Percentiles rank a stretch among this genome's conserved stretches.
These are phyloP conservation scores for Cadophora gregata DNA, from an alignment of 2,329 filamentous ascomycete species.

Conservation along the genomic window DNA sequence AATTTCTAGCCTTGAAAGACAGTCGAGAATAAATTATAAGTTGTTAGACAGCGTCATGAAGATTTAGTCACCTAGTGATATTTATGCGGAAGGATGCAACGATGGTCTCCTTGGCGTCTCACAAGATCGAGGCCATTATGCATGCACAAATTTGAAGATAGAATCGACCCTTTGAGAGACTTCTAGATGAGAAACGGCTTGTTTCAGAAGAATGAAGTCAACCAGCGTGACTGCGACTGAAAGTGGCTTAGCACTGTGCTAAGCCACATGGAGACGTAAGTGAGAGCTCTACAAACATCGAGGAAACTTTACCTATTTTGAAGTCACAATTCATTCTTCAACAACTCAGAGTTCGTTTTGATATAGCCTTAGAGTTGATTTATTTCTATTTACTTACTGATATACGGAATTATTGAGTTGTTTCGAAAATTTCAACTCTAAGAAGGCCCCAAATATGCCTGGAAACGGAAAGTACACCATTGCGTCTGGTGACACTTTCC, in stretches of 20 bases:
- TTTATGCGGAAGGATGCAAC: too few relatives aligned
- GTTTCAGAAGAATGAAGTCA: neutral
- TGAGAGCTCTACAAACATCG: neutral
- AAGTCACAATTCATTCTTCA: neutral
- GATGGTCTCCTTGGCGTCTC: too few relatives aligned
- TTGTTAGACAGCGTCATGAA: too few relatives aligned
- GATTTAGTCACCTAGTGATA: too few relatives aligned
- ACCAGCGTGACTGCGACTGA: neutral
- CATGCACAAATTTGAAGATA: too few relatives aligned
- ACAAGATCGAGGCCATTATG: too few relatives aligned
- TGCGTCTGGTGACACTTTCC: slow-evolving; percentile 15
- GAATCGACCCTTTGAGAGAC: neutral
- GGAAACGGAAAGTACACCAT: slow-evolving; percentile 13
- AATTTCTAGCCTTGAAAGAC: neutral
- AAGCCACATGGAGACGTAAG: neutral
- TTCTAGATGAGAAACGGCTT: neutral
- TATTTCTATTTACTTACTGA: neutral
- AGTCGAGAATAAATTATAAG: too few relatives aligned
- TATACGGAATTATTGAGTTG: neutral
- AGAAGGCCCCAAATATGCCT: neutral
- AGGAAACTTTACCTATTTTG: neutral
- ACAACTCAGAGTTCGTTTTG: neutral
- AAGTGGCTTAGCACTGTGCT: neutral
- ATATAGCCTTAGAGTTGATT: neutral
- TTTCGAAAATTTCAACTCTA: neutral